These are phyloP conservation scores for Eutypa lata DNA, from an alignment of 2,329 filamentous ascomycete species.

Conservation along the genomic window DNA sequence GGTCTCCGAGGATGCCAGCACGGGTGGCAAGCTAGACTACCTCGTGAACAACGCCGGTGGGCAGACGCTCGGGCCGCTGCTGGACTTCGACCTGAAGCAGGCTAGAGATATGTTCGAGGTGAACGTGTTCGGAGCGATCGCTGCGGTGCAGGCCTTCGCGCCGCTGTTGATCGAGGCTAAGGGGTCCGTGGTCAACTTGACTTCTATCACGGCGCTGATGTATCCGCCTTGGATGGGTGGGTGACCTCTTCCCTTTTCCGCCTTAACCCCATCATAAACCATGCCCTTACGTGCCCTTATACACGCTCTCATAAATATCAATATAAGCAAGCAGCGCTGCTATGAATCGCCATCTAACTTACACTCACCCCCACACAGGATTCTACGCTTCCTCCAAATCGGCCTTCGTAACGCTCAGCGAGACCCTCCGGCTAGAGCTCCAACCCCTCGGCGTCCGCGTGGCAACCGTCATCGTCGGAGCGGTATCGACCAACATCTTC, in stretches of 20 bases:
- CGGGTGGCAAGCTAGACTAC: constrained; percentile 1
- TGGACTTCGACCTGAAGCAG: constrained; percentile 1
- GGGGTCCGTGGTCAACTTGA: neutral
- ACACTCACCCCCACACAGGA: too few species aligned
- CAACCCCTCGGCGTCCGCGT: constrained; percentile 5
- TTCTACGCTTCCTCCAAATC: too few species aligned
- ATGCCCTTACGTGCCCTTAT: too few species aligned
- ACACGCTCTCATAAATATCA: too few species aligned
- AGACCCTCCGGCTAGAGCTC: neutral
- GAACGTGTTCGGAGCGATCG: constrained; percentile 5
- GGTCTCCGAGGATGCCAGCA: neutral
- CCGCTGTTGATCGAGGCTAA: constrained; percentile 1
- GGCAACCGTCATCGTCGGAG: constrained; percentile 4
- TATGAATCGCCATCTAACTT: too few species aligned
- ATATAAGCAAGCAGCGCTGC: too few species aligned
- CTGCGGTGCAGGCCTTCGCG: constrained; percentile 7
- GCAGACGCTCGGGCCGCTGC: constrained; percentile 4
- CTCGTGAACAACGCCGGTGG: constrained; percentile 10
- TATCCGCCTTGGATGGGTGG: constrained; percentile 2
- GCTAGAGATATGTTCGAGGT: constrained; percentile 4
- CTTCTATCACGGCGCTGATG: neutral
- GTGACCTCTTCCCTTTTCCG: too few species aligned
- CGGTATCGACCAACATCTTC: constrained; percentile 1
- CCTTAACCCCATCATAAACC: too few species aligned
- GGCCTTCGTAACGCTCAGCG: constrained; percentile 1